Base-by-base conservation (phyloP, 805 yeast genomes). In the Tetrapisispora arboricola region DNA sequence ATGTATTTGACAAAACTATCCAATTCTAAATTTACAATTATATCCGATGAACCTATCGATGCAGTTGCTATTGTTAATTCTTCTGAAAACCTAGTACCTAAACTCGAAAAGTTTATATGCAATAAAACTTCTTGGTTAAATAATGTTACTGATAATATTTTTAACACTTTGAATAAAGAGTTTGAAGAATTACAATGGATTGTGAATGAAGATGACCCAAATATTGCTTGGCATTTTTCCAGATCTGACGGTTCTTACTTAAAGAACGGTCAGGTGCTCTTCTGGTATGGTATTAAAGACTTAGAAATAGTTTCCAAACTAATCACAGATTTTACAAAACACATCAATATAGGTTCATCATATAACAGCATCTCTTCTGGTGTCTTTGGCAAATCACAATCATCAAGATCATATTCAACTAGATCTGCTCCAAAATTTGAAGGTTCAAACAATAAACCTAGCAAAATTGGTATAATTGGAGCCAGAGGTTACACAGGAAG, bases 401-500 rank as follows among this genome's bases (percentile, higher is more conserved):
- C 78, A 48, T 62, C 69, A 44, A 71, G 84, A 62, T 71, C 72
- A 0, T 71, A 74, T 49, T 71, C 74, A 32, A 63, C 75, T n/a
- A 49, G 63, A 48, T 48, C 64, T n/a, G 43, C 88, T 12, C 95
- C 95, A 11, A 57, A 75, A 34, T 70, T 72, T 39, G 69, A 71
- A 40, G 90, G 86, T 29, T 59, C 73, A 28, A 83, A 79, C 67
- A 70, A 71, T 30, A 61, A 71, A 32, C 71, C 71, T 46, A 72
- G 94, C 18, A 77, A 76, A 50, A 87, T 92, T 36, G 98, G 96
- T 1, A 73, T 92, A 53, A 90, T 92, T 58, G 99, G 99, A 52
- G 99, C 99, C 32, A 81, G 99, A 67, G 99, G 99, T 24, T 86
- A 74, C 66, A 90, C 96, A 16, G 99, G 98, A 27, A 95, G 84